Conservation (phyloP, 2,329 filamentous ascomycete genomes). For the Lachnellula cervina region DNA sequence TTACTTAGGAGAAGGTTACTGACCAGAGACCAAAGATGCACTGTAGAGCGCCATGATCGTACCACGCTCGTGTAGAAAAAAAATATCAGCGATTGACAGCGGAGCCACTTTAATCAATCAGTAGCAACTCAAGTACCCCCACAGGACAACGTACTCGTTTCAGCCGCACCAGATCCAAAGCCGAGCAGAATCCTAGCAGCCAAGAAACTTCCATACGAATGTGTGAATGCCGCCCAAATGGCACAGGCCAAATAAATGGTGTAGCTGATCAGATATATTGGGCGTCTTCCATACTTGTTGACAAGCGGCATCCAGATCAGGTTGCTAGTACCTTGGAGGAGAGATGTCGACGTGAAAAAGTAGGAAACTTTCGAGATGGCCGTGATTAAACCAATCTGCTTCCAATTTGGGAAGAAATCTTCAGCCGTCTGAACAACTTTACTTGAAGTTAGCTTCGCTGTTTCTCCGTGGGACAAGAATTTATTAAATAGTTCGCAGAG, state of each 20-base stretch:
- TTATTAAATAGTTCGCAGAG: too few species aligned
- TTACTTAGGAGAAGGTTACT: constrained; percentile 2
- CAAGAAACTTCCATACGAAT: constrained; percentile 17
- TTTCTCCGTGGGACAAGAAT: too few species aligned
- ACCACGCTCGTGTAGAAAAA: constrained; percentile 56
- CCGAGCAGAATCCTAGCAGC: constrained; percentile 20
- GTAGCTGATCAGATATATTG: constrained; percentile 18
- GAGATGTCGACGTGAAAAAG: constrained; percentile 21
- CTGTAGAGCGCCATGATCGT: constrained; percentile 33
- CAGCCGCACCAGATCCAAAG: constrained; percentile 37
- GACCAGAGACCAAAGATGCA: constrained; percentile 5
- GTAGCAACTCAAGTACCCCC: background rate
- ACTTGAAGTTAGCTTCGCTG: background rate
- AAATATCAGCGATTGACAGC: constrained; percentile 32
- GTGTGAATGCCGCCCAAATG: constrained; percentile 14
- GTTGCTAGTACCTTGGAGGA: constrained; percentile 17
- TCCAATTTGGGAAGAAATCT: constrained; percentile 17
- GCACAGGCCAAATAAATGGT: constrained; percentile 11
- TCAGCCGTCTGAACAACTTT: constrained; percentile 13
- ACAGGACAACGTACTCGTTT: constrained; percentile 34
- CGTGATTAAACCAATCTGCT: background rate
- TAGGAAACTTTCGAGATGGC: constrained; percentile 20
- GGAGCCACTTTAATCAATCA: background rate
- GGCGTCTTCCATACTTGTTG: constrained; percentile 23
- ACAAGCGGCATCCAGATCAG: constrained; percentile 24